phyloP scores from a whole-genome alignment of 116 monocot genomes.

The Iris pallida region DNA sequence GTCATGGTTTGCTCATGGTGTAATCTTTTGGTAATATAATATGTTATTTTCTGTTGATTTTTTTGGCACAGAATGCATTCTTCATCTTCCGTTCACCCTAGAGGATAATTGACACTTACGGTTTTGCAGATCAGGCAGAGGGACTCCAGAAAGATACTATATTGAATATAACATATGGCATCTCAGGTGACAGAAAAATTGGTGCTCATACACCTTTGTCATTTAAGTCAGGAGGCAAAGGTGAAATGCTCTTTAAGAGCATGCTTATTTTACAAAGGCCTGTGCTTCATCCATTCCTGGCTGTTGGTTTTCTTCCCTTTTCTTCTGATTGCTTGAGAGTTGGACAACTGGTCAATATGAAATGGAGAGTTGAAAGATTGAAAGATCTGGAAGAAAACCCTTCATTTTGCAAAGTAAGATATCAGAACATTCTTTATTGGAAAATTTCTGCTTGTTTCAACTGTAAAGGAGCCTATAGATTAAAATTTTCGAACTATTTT shows the following conservation, averaged over 20 bases:
- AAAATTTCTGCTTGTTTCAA: too few species aligned
- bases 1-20: too few species aligned
- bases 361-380: conserved; percentile 90
- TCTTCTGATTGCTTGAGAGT: conserved; percentile 75
- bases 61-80: too few species aligned
- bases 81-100: too few species aligned
- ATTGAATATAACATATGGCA: conserved; percentile 76
- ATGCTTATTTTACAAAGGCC: conserved; percentile 62
- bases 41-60: too few species aligned
- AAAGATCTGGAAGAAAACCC: conserved; percentile 33
- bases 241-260: conserved; percentile 56
- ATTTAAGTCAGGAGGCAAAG: conserved; percentile 22
- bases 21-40: too few species aligned
- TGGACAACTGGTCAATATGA: conserved; percentile 76
- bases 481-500: too few species aligned
- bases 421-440: too few species aligned
- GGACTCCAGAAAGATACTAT: conserved; percentile 46
- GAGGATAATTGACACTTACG: too few species aligned
- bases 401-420: conserved; percentile 33
- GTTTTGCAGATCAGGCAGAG: conserved; percentile 41
- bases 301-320: conserved; percentile 92
- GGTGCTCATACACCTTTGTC: conserved; percentile 70
- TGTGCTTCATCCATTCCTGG: conserved; percentile 81
- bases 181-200: conserved; percentile 62
- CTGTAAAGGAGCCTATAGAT: too few species aligned